Conservation (phyloP, 352 stramenopile genomes). For the Blastocystis sp. region DNA sequence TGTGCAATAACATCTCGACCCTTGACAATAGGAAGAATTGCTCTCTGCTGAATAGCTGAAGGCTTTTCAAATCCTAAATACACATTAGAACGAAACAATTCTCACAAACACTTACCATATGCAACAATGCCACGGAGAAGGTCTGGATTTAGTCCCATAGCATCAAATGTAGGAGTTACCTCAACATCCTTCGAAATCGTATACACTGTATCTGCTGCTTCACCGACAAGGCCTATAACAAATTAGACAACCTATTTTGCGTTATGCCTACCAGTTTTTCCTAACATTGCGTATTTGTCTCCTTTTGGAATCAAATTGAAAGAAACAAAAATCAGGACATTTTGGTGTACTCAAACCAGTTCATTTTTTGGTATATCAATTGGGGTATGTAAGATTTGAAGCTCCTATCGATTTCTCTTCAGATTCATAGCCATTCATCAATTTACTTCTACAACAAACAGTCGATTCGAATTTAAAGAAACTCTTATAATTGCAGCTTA, state of each 20-base stretch:
- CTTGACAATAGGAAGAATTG: slow-evolving; percentile 87
- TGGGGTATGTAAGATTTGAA: too few relatives aligned
- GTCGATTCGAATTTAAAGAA: neutral
- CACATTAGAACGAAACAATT: slow-evolving; percentile 16
- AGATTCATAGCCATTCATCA: neutral
- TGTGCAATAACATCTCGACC: slow-evolving; percentile 92
- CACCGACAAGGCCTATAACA: slow-evolving; percentile 13
- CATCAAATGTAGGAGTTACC: slow-evolving; percentile 73
- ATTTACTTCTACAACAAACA: neutral
- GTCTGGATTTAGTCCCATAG: slow-evolving; percentile 82
- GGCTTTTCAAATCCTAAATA: slow-evolving; percentile 85
- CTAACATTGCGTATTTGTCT: neutral
- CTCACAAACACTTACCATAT: slow-evolving; percentile 68
- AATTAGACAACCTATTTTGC: neutral
- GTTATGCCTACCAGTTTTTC: neutral
- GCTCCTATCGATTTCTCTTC: neutral
- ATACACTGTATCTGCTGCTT: slow-evolving; percentile 35
- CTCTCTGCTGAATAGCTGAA: slow-evolving; percentile 92
- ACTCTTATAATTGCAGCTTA: slow-evolving; percentile 70
- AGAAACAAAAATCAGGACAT: neutral
- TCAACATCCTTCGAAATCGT: slow-evolving; percentile 62
- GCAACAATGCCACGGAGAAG: slow-evolving; percentile 80
- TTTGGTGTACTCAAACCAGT: neutral
- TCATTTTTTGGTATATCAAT: neutral
- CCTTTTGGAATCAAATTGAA: too few relatives aligned